These are phyloP conservation scores for Plantago rigida DNA, from an alignment of 305 asterid genomes.

Conservation along the genomic window DNA sequence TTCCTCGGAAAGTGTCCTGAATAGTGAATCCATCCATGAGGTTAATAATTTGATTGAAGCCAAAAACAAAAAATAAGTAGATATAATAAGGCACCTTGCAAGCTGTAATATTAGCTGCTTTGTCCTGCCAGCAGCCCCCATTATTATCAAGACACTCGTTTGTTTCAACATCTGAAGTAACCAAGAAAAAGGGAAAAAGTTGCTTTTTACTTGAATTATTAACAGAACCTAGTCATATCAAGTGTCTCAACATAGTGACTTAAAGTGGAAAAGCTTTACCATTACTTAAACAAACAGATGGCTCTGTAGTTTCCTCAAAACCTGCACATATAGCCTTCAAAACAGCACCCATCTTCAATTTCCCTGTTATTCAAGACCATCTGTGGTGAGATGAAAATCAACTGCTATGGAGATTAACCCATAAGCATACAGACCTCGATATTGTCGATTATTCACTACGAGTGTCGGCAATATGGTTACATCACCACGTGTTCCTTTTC, in stretches of 20 bases:
- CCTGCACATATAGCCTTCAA: slow-evolving; percentile 86
- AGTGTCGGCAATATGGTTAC: slow-evolving; percentile 96
- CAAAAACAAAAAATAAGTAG: slow-evolving; percentile 3
- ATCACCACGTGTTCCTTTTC: slow-evolving; percentile 95
- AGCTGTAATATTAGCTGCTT: slow-evolving; percentile 66
- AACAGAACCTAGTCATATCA: slow-evolving; percentile 5
- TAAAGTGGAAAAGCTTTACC: slow-evolving; percentile 38
- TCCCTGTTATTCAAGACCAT: slow-evolving; percentile 45
- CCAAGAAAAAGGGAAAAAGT: slow-evolving; percentile 18
- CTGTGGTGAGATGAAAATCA: slow-evolving; percentile 3
- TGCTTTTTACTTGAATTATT: background rate
- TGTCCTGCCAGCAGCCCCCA: slow-evolving; percentile 97
- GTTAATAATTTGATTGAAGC: slow-evolving; percentile 14
- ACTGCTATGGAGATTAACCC: slow-evolving; percentile 12
- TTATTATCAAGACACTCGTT: slow-evolving; percentile 83
- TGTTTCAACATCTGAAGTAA: slow-evolving; percentile 65
- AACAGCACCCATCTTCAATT: slow-evolving; percentile 90
- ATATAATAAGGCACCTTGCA: slow-evolving; percentile 63
- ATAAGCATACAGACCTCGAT: slow-evolving; percentile 59
- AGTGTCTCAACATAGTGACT: slow-evolving; percentile 8
- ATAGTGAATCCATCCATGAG: slow-evolving; percentile 1
- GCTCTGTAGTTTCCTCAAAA: slow-evolving; percentile 96
- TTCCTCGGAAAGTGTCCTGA: slow-evolving; percentile 87
- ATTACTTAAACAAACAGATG: slow-evolving; percentile 73
- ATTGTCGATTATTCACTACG: slow-evolving; percentile 83